phyloP scores from a whole-genome alignment of 805 yeast species.

The Candida oleophila region DNA sequence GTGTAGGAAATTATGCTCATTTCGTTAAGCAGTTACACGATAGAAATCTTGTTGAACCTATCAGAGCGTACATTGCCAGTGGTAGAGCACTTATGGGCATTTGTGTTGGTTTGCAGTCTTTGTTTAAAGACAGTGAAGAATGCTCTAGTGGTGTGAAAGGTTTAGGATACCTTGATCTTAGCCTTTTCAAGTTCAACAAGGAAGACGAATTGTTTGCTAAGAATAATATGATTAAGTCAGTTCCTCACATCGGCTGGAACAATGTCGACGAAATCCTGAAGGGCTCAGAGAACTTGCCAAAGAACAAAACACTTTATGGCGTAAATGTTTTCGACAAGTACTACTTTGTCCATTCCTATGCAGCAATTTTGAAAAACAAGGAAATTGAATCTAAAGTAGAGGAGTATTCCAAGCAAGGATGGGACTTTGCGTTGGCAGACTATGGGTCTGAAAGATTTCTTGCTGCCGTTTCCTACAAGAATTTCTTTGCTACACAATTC shows the following conservation, averaged over 20 bases:
- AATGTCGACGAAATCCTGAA: constrained; percentile 31
- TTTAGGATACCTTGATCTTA: constrained; percentile 44
- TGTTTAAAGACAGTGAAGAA: constrained; percentile 76
- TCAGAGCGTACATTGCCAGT: constrained; percentile 62
- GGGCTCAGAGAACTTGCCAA: constrained; percentile 20
- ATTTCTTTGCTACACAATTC: constrained; percentile 92
- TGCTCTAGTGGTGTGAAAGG: constrained; percentile 56
- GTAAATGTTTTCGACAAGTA: constrained; percentile 68
- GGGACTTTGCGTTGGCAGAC: constrained; percentile 71
- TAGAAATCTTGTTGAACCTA: constrained; percentile 64
- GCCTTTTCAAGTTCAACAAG: constrained; percentile 55
- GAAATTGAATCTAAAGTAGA: constrained; percentile 25
- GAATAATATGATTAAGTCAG: constrained; percentile 59
- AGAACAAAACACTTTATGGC: constrained; percentile 49
- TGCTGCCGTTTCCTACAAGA: constrained; percentile 75
- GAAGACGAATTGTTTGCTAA: constrained; percentile 31
- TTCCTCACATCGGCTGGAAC: constrained; percentile 98
- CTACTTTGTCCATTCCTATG: constrained; percentile 95
- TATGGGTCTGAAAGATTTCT: constrained; percentile 81
- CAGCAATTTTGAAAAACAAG: constrained; percentile 57
- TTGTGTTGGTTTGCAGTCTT: constrained; percentile 92
- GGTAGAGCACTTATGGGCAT: constrained; percentile 94
- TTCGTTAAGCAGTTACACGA: constrained; percentile 69
- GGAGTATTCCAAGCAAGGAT: constrained; percentile 37
- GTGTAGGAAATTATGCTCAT: constrained; percentile 97